Conservation (phyloP, 345 rosid species). For the Camelina neglecta region DNA sequence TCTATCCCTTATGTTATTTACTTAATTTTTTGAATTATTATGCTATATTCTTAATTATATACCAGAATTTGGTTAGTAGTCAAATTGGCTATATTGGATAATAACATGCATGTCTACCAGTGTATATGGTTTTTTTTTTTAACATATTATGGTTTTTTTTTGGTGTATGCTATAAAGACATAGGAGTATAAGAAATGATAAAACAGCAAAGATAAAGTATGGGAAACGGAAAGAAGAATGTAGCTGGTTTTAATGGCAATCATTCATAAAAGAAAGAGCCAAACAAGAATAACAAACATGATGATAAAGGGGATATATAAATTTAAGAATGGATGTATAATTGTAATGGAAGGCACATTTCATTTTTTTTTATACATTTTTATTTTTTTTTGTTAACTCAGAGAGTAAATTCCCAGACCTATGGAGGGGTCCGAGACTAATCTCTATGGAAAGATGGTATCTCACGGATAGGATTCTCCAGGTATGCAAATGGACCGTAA, state of each 20-base stretch:
- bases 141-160: slow-evolving; percentile 7
- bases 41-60: no score
- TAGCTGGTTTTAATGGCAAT: slow-evolving; percentile 15
- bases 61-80: no score
- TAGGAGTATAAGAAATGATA: background rate
- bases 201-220: background rate
- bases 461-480: no score
- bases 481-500: no score
- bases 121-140: background rate
- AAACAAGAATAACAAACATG: slow-evolving; percentile 10
- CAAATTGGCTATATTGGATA: background rate
- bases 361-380: background rate
- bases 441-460: no score
- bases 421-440: no score
- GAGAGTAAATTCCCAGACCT: no score
- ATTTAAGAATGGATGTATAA: slow-evolving; percentile 16
- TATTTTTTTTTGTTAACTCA: no score
- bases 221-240: slow-evolving; percentile 21
- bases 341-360: slow-evolving; percentile 39
- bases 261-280: slow-evolving; percentile 28
- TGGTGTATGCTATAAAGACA: background rate
- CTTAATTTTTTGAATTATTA: no score
- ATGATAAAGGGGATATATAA: background rate
- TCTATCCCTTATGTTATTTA: no score
- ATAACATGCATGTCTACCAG: background rate